Evolutionary conservation across 2,329 filamentous ascomycete genomes (phyloP).

Genomic region (Ceratocystis variospora): DNA sequence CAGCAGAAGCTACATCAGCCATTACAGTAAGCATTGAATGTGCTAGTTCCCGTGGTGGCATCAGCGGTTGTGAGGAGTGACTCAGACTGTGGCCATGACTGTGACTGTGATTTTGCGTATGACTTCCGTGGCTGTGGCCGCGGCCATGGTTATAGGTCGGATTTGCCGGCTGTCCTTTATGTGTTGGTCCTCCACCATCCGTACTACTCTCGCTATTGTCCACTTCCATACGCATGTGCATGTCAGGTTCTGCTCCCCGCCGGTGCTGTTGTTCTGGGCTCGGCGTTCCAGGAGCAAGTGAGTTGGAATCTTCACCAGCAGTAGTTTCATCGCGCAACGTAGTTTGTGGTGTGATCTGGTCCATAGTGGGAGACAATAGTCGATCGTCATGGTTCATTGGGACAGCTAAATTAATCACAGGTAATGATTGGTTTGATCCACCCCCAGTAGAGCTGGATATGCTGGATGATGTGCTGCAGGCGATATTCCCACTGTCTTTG

Average conservation of each 20-base stretch:
- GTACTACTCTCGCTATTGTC: background rate
- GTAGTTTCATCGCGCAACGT: constrained; percentile 17
- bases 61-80: constrained; percentile 11
- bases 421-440: background rate
- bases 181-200: background rate
- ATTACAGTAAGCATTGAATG: constrained; percentile 14
- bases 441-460: background rate
- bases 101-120: background rate
- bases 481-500: constrained; percentile 4
- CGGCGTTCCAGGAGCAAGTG: constrained; percentile 15
- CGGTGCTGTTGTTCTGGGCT: constrained; percentile 15
- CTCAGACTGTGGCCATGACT: constrained; percentile 12
- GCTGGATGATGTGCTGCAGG: background rate
- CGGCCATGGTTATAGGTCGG: background rate
- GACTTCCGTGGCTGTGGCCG: background rate
- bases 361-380: constrained; percentile 15
- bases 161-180: constrained; percentile 7
- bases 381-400: constrained; percentile 17
- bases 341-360: constrained; percentile 15
- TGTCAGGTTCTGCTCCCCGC: constrained; percentile 4
- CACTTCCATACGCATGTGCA: constrained; percentile 17
- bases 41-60: constrained; percentile 4
- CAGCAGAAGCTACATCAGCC: constrained; percentile 15
- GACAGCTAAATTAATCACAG: constrained; percentile 15
- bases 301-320: constrained; percentile 16